Evolutionary conservation across 2,329 filamentous ascomycete species (phyloP), one percentile per base, ranked within the genome.

Genomic region (Ophiostoma fasciatum): DNA sequence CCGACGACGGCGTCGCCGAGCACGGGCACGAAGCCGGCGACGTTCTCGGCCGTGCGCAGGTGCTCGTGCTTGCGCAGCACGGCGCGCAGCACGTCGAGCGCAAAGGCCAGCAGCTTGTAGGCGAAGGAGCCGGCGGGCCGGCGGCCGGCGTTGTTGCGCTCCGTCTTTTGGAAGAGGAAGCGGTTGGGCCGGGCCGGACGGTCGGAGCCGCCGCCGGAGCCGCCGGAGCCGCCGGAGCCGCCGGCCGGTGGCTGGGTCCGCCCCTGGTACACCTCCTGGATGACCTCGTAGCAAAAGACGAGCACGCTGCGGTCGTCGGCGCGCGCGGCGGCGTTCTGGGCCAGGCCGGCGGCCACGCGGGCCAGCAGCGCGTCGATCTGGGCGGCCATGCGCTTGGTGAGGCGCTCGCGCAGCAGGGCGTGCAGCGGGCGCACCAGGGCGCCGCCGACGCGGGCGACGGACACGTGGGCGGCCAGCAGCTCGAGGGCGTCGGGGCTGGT

Each of bases 401-500:
- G 70, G 52, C 82, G 90, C 55, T 96, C 84, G 37, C 78, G 67
- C 26, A 98, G 61, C 15, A 98, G 64, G 7, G 74, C 66, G 48
- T 82, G 81, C 31, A 96, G 37, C 1, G 90, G 92, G 36, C 68
- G 68, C 34, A 94, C 68, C 4, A 98, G 71, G 33, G 78, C 72
- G 32, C 78, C 74, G 6, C 96, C 67, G 38, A 77, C 74, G 35
- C 60, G 64, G n/a, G n/a, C n/a, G 18, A 94, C 65, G 2, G 85
- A 88, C 2, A 83, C 78, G 32, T 78, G 85, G 50, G 78, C 82
- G 19, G 90, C 81, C 45, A 96, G 68, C 13, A 96, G 65, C 55
- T 96, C 88, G 78, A 96, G 92, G 0, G 90, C 93, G 52, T 98
- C 92, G 50, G 87, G 93, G 52, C 87, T 94, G 64, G 96, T 98